These are phyloP conservation scores for Pseudogymnoascus sp. DNA, from an alignment of 2,329 filamentous ascomycete genomes.

Conservation along the genomic window DNA sequence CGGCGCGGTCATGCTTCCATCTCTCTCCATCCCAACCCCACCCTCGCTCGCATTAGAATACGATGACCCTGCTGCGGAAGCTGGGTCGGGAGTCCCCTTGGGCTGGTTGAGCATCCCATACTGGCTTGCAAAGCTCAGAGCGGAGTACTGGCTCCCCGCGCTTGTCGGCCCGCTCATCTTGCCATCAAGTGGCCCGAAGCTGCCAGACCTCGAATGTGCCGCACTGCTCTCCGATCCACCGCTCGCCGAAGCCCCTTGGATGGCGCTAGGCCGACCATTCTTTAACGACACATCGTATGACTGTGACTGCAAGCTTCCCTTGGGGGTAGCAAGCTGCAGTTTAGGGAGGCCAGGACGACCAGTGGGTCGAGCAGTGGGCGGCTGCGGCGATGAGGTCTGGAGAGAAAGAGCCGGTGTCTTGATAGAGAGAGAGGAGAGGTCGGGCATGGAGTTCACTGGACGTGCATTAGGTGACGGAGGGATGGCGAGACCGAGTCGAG, in stretches of 20 bases:
- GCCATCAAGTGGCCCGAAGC: conserved; percentile 70
- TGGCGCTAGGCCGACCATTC: conserved; percentile 32
- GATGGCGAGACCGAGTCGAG: conserved; percentile 71
- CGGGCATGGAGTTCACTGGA: conserved; percentile 45
- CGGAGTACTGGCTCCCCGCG: conserved; percentile 79
- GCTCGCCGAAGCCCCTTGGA: conserved; percentile 52
- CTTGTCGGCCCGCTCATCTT: conserved; percentile 74
- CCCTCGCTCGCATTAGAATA: conserved; percentile 76
- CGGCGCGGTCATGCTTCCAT: conserved; percentile 70
- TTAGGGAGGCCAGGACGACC: conserved; percentile 59
- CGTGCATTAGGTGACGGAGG: conserved; percentile 78
- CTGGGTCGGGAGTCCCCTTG: conserved; percentile 70
- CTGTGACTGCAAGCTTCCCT: conserved; percentile 64
- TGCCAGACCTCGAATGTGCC: conserved; percentile 73
- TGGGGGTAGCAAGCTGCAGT: conserved; percentile 78
- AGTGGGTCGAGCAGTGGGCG: conserved; percentile 35
- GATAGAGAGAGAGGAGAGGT: conserved; percentile 20
- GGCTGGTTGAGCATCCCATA: conserved; percentile 44
- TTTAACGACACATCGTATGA: conserved; percentile 49
- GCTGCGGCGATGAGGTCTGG: conserved; percentile 30
- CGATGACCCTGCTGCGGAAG: conserved; percentile 78
- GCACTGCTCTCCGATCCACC: conserved; percentile 73
- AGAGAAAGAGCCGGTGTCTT: conserved; percentile 23
- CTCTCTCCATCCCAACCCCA: conserved; percentile 70
- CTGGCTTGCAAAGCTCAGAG: conserved; percentile 69